Evolutionary conservation across 2,329 filamentous ascomycete species (phyloP).

Genomic region (Venturia nashicola): DNA sequence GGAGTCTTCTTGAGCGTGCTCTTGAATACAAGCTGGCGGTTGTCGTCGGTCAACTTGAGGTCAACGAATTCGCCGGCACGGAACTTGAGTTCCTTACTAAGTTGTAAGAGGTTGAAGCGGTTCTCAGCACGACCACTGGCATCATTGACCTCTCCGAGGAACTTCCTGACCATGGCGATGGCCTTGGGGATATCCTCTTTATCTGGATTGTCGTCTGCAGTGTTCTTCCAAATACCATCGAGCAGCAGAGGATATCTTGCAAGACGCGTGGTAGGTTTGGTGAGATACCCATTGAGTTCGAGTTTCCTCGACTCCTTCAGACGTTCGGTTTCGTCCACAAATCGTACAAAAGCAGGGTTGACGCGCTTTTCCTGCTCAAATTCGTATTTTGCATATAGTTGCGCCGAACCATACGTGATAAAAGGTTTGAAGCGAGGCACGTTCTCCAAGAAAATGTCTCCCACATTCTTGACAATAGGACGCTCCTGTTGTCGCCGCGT

Average conservation of each 20-base stretch:
- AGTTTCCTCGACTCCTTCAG: constrained; percentile 94
- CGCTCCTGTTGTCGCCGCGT: constrained; percentile 84
- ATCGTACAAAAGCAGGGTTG: constrained; percentile 75
- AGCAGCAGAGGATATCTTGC: constrained; percentile 87
- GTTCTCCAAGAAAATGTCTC: constrained; percentile 87
- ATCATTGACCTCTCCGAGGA: constrained; percentile 77
- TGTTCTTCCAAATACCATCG: constrained; percentile 86
- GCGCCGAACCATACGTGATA: constrained; percentile 89
- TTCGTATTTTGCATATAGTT: constrained; percentile 93
- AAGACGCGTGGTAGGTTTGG: constrained; percentile 90
- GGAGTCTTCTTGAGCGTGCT: constrained; percentile 86
- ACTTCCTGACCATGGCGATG: constrained; percentile 72
- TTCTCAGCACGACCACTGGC: constrained; percentile 98
- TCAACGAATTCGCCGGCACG: constrained; percentile 83
- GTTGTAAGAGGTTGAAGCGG: constrained; percentile 83
- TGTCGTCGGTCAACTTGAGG: constrained; percentile 85
- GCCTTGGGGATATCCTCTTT: constrained; percentile 88
- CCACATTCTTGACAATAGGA: constrained; percentile 77
- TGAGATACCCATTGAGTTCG: constrained; percentile 93
- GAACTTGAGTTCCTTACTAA: constrained; percentile 88
- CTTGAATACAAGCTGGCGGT: constrained; percentile 87
- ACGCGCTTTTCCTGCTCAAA: constrained; percentile 90
- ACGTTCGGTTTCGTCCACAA: constrained; percentile 92
- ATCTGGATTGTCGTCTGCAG: constrained; percentile 77
- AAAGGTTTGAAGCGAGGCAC: constrained; percentile 91